Percentiles rank a stretch among this genome's conserved stretches.
phyloP scores from a whole-genome alignment of 768 basidiomycete species.

The Psilocybe cyanescens region DNA sequence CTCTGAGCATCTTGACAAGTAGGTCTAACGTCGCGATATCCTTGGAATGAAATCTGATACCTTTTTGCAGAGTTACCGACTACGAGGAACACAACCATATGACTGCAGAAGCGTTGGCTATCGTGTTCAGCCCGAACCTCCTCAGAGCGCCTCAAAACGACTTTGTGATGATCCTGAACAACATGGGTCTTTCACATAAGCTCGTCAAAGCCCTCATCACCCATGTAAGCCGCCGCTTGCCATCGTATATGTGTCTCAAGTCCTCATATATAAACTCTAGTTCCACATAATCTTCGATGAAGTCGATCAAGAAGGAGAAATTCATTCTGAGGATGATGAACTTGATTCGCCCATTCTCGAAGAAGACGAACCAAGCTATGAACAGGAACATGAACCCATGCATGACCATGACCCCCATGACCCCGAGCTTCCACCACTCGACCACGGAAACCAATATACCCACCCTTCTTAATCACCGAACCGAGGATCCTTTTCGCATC shows the following conservation, averaged over 20 bases:
- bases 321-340: constrained; percentile 55
- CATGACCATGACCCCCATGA: constrained; percentile 28
- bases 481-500: constrained; percentile 23
- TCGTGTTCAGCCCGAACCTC: constrained; percentile 85
- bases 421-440: constrained; percentile 14
- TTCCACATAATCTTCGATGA: constrained; percentile 79
- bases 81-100: constrained; percentile 90
- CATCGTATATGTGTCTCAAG: background rate
- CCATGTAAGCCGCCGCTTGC: constrained; percentile 53
- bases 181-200: constrained; percentile 79
- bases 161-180: constrained; percentile 75
- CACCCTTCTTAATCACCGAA: constrained; percentile 23
- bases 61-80: constrained; percentile 69
- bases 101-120: constrained; percentile 84
- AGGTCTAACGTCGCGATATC: constrained; percentile 19
- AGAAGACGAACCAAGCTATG: constrained; percentile 42
- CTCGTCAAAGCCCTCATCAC: constrained; percentile 78
- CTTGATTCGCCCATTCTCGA: constrained; percentile 69
- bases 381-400: constrained; percentile 11
- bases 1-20: constrained; percentile 84
- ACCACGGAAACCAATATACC: constrained; percentile 28
- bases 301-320: constrained; percentile 61
- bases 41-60: background rate
- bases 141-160: constrained; percentile 79
- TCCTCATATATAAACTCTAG: constrained; percentile 28